Conservation (phyloP, 1,284 basidiomycete genomes). For the Pseudozyma thailandica region DNA sequence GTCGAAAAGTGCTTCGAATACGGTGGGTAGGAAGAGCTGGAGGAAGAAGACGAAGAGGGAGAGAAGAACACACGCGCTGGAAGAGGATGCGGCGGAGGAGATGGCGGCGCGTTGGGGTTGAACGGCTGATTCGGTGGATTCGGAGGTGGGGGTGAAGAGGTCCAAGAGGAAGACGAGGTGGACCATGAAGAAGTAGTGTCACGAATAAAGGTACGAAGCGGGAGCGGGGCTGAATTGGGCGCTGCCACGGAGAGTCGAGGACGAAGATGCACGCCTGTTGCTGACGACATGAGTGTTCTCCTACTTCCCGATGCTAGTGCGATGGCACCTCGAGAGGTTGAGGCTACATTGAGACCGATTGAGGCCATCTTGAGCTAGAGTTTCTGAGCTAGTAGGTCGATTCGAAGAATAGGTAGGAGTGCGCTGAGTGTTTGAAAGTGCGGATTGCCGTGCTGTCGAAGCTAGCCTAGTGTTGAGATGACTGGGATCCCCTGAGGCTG, state of each 20-base stretch:
- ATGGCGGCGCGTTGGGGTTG: conserved; percentile 5
- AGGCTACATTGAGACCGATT: conserved; percentile 24
- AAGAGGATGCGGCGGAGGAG: conserved; percentile 18
- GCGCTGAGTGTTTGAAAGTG: too few relatives aligned
- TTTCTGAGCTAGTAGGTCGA: background rate
- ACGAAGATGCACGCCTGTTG: conserved; percentile 12
- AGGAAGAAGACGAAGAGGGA: conserved; percentile 13
- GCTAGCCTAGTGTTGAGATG: too few relatives aligned
- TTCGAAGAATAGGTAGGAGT: too few relatives aligned
- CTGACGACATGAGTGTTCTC: conserved; percentile 2
- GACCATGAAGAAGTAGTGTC: conserved; percentile 31
- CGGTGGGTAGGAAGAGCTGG: conserved; percentile 16
- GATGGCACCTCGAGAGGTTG: conserved; percentile 19
- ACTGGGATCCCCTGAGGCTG: background rate
- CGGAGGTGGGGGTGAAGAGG: conserved; percentile 10
- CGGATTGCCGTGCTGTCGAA: too few relatives aligned
- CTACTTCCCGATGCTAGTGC: conserved; percentile 4
- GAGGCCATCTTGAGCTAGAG: conserved; percentile 16
- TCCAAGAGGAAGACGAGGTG: conserved; percentile 29
- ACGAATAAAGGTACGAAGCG: conserved; percentile 29
- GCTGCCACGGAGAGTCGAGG: conserved; percentile 3
- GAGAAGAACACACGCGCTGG: conserved; percentile 30
- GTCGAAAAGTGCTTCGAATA: conserved; percentile 42
- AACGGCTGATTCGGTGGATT: background rate
- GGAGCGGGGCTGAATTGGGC: background rate